phyloP scores from a whole-genome alignment of 192 early-diverging fungal species.

The Coemansia sp. region DNA sequence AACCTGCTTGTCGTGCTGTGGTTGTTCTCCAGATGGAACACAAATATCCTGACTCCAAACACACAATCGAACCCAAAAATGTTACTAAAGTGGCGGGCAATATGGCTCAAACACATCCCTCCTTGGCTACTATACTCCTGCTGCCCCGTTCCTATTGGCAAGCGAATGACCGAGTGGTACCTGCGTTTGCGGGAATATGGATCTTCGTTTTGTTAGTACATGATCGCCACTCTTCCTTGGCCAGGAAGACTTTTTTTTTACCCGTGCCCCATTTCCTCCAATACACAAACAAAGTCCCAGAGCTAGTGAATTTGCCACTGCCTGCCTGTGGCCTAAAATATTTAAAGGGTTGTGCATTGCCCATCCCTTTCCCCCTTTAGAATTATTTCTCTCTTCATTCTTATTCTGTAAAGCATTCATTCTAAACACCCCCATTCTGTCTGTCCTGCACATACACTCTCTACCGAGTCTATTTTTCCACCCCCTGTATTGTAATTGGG shows the following conservation, averaged over 20 bases:
- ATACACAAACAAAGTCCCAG: no score
- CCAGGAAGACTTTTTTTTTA: neutral
- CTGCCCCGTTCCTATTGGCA: no score
- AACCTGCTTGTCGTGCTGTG: neutral
- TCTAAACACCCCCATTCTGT: no score
- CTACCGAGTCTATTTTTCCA: neutral
- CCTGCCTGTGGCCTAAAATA: no score
- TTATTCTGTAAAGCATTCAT: slow-evolving; percentile 4
- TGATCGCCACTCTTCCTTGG: slow-evolving; percentile 1
- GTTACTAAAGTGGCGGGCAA: no score
- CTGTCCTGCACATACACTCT: neutral
- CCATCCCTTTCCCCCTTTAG: neutral
- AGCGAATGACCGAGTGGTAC: no score
- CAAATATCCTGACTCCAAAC: slow-evolving; percentile 2
- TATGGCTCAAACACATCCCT: no score
- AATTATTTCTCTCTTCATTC: neutral
- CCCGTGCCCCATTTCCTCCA: slow-evolving; percentile 2
- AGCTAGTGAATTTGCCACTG: no score
- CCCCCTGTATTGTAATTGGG: no score
- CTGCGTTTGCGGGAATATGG: no score
- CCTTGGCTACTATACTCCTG: no score
- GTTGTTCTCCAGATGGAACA: neutral
- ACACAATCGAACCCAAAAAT: neutral
- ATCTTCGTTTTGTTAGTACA: neutral
- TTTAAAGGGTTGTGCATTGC: slow-evolving; percentile 3